phyloP scores from a whole-genome alignment of 768 basidiomycete genomes.

The Filobasidium floriforme region DNA sequence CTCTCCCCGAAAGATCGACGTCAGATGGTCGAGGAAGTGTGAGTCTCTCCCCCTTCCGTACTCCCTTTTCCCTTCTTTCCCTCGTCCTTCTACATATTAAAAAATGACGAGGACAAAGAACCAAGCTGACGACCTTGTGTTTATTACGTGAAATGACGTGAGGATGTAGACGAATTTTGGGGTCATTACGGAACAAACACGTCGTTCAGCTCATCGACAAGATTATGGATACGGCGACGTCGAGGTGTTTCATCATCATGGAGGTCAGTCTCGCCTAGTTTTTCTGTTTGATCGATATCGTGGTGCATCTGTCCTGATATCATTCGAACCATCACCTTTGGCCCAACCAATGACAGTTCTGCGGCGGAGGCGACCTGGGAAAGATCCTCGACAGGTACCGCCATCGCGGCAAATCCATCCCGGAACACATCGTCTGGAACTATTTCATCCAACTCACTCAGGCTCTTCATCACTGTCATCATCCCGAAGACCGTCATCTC shows the following conservation, averaged over 20 bases:
- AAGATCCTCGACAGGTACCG: constrained; percentile 61
- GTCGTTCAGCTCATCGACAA: constrained; percentile 60
- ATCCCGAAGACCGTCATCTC: constrained; percentile 54
- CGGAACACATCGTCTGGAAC: constrained; percentile 91
- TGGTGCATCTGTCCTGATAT: too few species aligned
- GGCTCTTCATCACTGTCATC: constrained; percentile 87
- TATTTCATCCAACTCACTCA: constrained; percentile 89
- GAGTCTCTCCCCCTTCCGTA: constrained; percentile 43
- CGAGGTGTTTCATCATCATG: constrained; percentile 95
- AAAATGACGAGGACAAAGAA: too few species aligned
- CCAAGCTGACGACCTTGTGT: neutral
- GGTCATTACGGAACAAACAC: constrained; percentile 87
- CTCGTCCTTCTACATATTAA: too few species aligned
- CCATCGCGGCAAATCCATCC: constrained; percentile 56
- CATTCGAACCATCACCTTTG: too few species aligned
- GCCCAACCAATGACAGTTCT: constrained; percentile 52
- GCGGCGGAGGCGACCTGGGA: constrained; percentile 91
- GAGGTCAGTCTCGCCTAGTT: constrained; percentile 49
- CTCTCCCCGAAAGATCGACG: constrained; percentile 94
- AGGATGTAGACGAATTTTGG: constrained; percentile 74
- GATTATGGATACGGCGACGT: constrained; percentile 79
- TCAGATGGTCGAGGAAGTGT: constrained; percentile 98
- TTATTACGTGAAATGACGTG: neutral
- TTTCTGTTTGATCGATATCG: neutral
- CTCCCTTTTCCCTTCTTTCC: neutral